Base-by-base conservation (phyloP, 176 grass and related monocot genomes). In the Zoysia pacifica region DNA sequence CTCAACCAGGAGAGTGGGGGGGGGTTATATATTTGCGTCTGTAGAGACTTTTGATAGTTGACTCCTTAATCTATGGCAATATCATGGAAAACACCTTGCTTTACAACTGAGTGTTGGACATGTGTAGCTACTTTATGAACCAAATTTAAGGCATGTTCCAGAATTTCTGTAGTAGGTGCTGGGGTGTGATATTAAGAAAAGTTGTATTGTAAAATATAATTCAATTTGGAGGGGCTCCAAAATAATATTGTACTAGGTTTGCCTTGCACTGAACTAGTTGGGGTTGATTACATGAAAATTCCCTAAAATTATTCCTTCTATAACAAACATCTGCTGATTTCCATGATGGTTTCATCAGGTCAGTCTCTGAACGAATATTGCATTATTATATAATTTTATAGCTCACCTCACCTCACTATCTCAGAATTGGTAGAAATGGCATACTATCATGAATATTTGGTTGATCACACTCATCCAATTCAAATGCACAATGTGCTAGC, bases 61-160 rank as follows among this genome's bases (percentile, higher is more conserved):
- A 89, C 82, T 85, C 87, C 87, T 85, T 82, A 82, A 86, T 82
- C 51, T 89, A 77, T 89, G 87, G 78, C 78, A 82, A 73, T 89
- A 73, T 85, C 73, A 85, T 67, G 78, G 43, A 76, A 89, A 44
- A 78, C 65, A 58, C 87, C 87, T 85, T 89, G 72, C 82, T 89
- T 81, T 89, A 81, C 42, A 72, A 52, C 79, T 80, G 56, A 75
- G 87, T 76, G 72, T 72, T 81, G 72, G 66, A 48, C 71, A 81
- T 81, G 48, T 77, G 77, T 81, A 81, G 72, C 67, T 85, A 51
- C 87, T 89, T 89, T 85, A 61, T 77, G 82, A 79, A 72, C 85
- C 87, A 77, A 65, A 81, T 16, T 89, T 77, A 81, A 65, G 36
- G 81, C 87, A 85, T 85, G 82, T 89, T 81, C 87, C 82, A 45